Evolutionary conservation across 1,284 basidiomycete genomes (phyloP), one percentile per base, ranked within the genome.

Genomic region (Irpex sp.): DNA sequence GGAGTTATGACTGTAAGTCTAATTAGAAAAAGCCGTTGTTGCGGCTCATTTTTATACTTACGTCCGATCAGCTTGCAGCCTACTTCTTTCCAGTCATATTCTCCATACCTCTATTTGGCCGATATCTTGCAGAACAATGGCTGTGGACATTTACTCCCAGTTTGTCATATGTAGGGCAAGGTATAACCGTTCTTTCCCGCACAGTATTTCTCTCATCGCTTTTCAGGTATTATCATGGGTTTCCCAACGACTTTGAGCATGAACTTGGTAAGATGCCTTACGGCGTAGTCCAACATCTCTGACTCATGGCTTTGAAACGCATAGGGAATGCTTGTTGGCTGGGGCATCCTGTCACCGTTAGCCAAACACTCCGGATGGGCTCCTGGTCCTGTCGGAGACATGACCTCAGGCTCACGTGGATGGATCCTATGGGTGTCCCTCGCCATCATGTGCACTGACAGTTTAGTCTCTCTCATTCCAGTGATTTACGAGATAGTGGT

Each of bases 361-460:
- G 85, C 95, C 1, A 95, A 95, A 71, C 71, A 84, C 56, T 75
- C 80, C 0, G 94, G 93, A 4, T 97, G 96, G 96, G 95, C 96
- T 0, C 93, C 95, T 31, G 96, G 94, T 0, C 87, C 89, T 2
- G 93, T 96, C 0, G 86, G 88, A 0, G 92, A 94, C 68, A 93
- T 94, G 82, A 84, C 89, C 1, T 83, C 83, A 63, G 96, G 96
- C 40, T 87, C 94, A 17, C 84, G 94, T 57, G 95, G 94, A 17
- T 96, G 94, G 94, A 96, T 97, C 61, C 83, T 98, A 19, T 98
- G 96, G 96, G 85, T 92, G 17, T 92, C 95, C 1, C 82, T 98
- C 54, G 96, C 96, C 0, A 93, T 98, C 72, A 98, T 98, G 96
- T 91, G 86, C 72, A 86, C 93, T 47, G 97, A 98, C 77, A 92